Base-by-base conservation (phyloP, 148 eudicot species). In the Rhododendron kiyosumense region DNA sequence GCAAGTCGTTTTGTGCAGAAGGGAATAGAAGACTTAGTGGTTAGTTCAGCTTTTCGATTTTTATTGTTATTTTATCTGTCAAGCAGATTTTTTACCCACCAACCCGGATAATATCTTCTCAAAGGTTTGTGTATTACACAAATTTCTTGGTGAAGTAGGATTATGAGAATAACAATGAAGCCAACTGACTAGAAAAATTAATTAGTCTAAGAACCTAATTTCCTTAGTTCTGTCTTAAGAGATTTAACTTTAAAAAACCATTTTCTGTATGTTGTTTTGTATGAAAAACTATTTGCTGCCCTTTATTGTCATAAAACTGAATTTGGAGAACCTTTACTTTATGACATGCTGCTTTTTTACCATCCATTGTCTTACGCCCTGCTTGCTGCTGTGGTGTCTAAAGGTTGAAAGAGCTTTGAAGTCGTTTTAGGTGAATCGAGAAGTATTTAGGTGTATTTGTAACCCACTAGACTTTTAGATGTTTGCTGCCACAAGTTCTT, bases 21-120 rank as follows among this genome's bases (percentile, higher is more conserved):
- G 95, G 94, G 84, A 93, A 94, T 86, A 84, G 96, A 91, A 95
- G 99, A 91, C 94, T 92, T 84, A 96, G 99, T 86, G 99, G 99
- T 96, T 67, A 91, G 97, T 90, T 74, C 84, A 48, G 71, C 85
- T 85, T 86, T 26, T 32, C 9, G 22, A 78, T 9, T 75, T 38
- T 18, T 26, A 17, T 22, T 41, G 7, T 54, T 46, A 41, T 74
- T 59, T 22, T 79, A 73, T 57, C 45, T 28, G 52, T 84, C 48
- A 63, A 57, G 15, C 48, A 78, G 75, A 59, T n/a, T 78, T 63
- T 59, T 38, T 14, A 2, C 59, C 45, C 41, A 18, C 59, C n/a
- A 30, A 22, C 3, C 71, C 20, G 34, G 79, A 8, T 84, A 32
- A 84, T 73, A 15, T 69, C 59, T 83, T 30, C 22, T 48, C 45